These are phyloP conservation scores for Scleromitrula shiraiana DNA, from an alignment of 2,329 filamentous ascomycete genomes.

Conservation along the genomic window DNA sequence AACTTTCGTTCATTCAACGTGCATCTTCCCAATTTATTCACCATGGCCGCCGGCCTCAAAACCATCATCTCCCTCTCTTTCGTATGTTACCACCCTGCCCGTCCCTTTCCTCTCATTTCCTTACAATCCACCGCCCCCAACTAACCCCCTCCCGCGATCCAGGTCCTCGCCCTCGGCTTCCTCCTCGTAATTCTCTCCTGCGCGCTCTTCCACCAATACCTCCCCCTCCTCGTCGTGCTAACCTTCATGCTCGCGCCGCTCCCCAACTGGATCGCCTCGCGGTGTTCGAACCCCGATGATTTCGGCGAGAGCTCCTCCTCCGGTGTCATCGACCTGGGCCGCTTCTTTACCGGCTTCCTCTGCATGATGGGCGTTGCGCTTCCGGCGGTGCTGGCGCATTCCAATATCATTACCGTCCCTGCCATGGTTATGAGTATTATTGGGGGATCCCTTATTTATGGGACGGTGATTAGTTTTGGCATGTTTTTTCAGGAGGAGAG, in stretches of 20 bases:
- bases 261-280: conserved; percentile 91
- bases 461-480: conserved; percentile 94
- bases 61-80: conserved; percentile 99
- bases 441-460: conserved; percentile 90
- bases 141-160: conserved; percentile 11
- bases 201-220: conserved; percentile 90
- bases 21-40: conserved; percentile 10
- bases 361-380: conserved; percentile 96
- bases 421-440: conserved; percentile 95
- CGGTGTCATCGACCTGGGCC: conserved; percentile 83
- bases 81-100: conserved; percentile 42
- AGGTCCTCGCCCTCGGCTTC: conserved; percentile 95
- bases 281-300: conserved; percentile 87
- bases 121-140: not conserved
- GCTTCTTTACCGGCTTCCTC: conserved; percentile 91
- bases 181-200: conserved; percentile 97
- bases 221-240: conserved; percentile 87
- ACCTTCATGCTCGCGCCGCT: conserved; percentile 91
- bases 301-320: conserved; percentile 70
- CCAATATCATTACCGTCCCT: conserved; percentile 68
- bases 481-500: conserved; percentile 94
- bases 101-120: not conserved
- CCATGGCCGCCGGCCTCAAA: conserved; percentile 79
- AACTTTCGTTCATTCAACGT: not conserved
- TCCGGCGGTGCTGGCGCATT: conserved; percentile 80